A percentile compares a stretch with the other conserved stretches of the same genome.
phyloP scores from a whole-genome alignment of 2,329 filamentous ascomycete genomes.

The Boeremia exigua region DNA sequence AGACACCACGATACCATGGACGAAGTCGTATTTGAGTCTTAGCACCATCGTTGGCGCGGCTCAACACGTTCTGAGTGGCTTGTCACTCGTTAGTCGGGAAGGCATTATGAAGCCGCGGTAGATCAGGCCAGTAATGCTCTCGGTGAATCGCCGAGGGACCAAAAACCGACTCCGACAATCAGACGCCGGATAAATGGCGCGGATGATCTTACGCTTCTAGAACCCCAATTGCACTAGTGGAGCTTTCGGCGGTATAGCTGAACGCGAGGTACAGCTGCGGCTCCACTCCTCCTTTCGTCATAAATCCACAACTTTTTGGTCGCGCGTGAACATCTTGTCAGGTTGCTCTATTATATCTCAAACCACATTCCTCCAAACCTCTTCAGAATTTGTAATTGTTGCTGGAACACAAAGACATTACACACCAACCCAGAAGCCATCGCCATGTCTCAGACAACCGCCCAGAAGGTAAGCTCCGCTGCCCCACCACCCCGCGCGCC shows the following conservation, averaged over 20 bases:
- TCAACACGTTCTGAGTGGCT: not conserved
- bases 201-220: slow-evolving; percentile 38
- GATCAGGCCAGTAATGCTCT: slow-evolving; percentile 5
- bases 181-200: slow-evolving; percentile 44
- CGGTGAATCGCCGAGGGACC: slow-evolving; percentile 15
- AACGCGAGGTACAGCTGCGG: slow-evolving; percentile 33
- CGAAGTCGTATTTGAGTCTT: not conserved
- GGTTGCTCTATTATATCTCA: slow-evolving; percentile 13
- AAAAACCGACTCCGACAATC: slow-evolving; percentile 19
- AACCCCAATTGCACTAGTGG: slow-evolving; percentile 30
- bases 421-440: slow-evolving; percentile 7
- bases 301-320: slow-evolving; percentile 24
- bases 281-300: slow-evolving; percentile 37
- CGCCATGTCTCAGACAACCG: slow-evolving; percentile 38
- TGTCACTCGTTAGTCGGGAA: not conserved
- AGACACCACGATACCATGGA: slow-evolving; percentile 6
- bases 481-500: slow-evolving; percentile 31
- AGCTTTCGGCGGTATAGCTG: slow-evolving; percentile 35
- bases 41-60: slow-evolving; percentile 1
- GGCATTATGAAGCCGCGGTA: slow-evolving; percentile 8
- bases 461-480: slow-evolving; percentile 43
- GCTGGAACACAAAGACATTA: not conserved
- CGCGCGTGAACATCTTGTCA: slow-evolving; percentile 26
- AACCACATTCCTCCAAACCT: slow-evolving; percentile 2
- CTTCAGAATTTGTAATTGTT: not conserved